These are phyloP conservation scores for Phytophthora capsici DNA, from an alignment of 352 stramenopile genomes.

Conservation along the genomic window DNA sequence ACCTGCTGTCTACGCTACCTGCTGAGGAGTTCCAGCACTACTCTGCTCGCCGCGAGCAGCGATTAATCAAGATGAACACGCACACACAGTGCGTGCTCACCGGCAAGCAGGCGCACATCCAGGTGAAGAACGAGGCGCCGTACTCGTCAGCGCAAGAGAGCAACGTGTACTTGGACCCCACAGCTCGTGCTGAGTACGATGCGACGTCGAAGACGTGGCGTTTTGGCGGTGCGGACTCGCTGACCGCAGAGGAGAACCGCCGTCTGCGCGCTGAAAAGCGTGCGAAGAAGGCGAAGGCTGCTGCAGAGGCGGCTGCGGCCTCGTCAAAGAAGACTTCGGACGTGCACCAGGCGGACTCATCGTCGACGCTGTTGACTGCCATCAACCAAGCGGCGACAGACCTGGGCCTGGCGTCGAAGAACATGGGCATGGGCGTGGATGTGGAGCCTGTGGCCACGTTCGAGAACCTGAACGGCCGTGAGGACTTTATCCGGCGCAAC, in stretches of 20 bases:
- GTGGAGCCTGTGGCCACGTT: slow-evolving; percentile 88
- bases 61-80: slow-evolving; percentile 75
- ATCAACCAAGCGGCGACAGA: slow-evolving; percentile 60
- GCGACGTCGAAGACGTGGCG: slow-evolving; percentile 69
- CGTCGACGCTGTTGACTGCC: slow-evolving; percentile 58
- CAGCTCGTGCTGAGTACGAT: slow-evolving; percentile 80
- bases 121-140: slow-evolving; percentile 84
- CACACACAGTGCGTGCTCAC: slow-evolving; percentile 80
- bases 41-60: slow-evolving; percentile 59
- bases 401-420: slow-evolving; percentile 56
- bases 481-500: slow-evolving; percentile 88
- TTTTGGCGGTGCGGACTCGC: slow-evolving; percentile 59
- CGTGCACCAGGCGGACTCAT: slow-evolving; percentile 30
- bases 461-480: slow-evolving; percentile 73
- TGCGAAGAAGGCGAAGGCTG: slow-evolving; percentile 54
- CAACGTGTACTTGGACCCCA: slow-evolving; percentile 87
- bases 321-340: slow-evolving; percentile 28
- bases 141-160: slow-evolving; percentile 85
- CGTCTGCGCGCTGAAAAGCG: slow-evolving; percentile 47
- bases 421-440: slow-evolving; percentile 80
- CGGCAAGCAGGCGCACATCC: slow-evolving; percentile 76
- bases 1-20: slow-evolving; percentile 25
- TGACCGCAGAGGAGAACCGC: slow-evolving; percentile 41
- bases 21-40: slow-evolving; percentile 60
- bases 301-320: slow-evolving; percentile 14